Evolutionary conservation across 768 basidiomycete species (phyloP), one percentile per base, ranked within the genome.

Genomic region (Rubroboletus pulcherrimus): DNA sequence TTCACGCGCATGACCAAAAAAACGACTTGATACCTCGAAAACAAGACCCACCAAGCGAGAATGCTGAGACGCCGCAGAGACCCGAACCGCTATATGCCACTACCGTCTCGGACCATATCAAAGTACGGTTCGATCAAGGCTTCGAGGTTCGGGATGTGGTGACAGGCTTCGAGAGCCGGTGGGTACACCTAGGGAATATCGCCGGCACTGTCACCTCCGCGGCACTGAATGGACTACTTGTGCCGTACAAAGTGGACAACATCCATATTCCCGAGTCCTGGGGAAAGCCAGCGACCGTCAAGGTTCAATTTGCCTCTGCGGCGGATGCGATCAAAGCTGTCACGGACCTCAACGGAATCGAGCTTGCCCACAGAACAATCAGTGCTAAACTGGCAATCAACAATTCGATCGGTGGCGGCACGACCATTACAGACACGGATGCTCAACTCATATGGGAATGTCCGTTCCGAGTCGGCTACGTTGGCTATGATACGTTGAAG

Each of bases 121-220:
- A 74, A 49, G 78, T 85, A 19, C 79, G 74, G 21, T 73, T 90
- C 44, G 78, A 78, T 33, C 67, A 81, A 0, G 90, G 91, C 0
- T 87, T 88, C 44, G 74, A 76, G 2, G 76, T 91, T 3, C 66
- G 73, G 26, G 76, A 81, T 0, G 65, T 91, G 7, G 68, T 69
- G 7, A 90, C 89, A 1, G 84, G 84, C 1, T 86, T 90, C 40
- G 89, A 93, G 62, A 84, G 85, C 0, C 79, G 78, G 7, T 83
- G 81, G 74, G 63, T 91, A 9, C 72, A 77, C 37, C 58, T 92
- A 2, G 73, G 74, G 5, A 80, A 84, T 24, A 63, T 91, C 4
- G 79, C 81, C 0, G 38, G 57, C 0, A 56, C 57, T 0, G 72
- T 78, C 14, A 68, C 71, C 2, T 58, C 71, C 0, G 62, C 56